Percentiles rank a stretch among this genome's conserved stretches.
phyloP scores from a whole-genome alignment of 257 asterid genomes.

The Solanum piurae region DNA sequence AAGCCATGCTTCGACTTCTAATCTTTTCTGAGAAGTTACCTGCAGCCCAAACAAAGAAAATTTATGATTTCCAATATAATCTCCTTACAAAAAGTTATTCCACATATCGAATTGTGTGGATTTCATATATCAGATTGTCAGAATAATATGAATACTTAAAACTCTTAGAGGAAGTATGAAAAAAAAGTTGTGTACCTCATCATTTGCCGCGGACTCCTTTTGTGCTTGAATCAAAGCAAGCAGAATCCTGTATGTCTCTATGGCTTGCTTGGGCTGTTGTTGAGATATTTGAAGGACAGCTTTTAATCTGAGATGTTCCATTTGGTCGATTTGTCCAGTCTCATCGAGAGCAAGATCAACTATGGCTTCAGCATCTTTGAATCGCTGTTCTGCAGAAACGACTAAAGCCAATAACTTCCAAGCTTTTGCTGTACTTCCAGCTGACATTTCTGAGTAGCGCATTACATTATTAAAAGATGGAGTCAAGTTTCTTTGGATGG shows the following conservation, averaged over 20 bases:
- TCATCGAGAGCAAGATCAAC: constrained; percentile 75
- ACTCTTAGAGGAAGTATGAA: not conserved
- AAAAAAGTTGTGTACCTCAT: constrained; percentile 16
- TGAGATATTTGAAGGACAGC: constrained; percentile 59
- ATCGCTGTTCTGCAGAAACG: constrained; percentile 70
- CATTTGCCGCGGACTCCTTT: constrained; percentile 3
- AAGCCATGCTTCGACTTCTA: constrained; percentile 73
- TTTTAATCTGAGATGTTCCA: constrained; percentile 69
- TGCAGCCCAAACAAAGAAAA: constrained; percentile 7
- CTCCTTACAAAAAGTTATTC: not conserved
- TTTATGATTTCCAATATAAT: not conserved
- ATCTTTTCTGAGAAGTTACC: constrained; percentile 25
- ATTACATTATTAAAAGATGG: constrained; percentile 50
- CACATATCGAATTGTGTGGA: not conserved
- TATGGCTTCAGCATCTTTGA: constrained; percentile 61
- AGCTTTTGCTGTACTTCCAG: constrained; percentile 48
- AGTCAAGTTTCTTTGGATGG: constrained; percentile 54
- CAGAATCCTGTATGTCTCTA: constrained; percentile 63
- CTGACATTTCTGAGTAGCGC: constrained; percentile 36
- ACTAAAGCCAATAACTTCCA: constrained; percentile 71
- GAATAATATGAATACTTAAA: not conserved
- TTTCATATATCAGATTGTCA: not conserved
- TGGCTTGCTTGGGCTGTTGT: constrained; percentile 74
- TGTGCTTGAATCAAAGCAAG: constrained; percentile 58
- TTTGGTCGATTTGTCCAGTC: constrained; percentile 45